phyloP scores from a whole-genome alignment of 495 filamentous ascomycete species.

The Aspergillus nidulans region DNA sequence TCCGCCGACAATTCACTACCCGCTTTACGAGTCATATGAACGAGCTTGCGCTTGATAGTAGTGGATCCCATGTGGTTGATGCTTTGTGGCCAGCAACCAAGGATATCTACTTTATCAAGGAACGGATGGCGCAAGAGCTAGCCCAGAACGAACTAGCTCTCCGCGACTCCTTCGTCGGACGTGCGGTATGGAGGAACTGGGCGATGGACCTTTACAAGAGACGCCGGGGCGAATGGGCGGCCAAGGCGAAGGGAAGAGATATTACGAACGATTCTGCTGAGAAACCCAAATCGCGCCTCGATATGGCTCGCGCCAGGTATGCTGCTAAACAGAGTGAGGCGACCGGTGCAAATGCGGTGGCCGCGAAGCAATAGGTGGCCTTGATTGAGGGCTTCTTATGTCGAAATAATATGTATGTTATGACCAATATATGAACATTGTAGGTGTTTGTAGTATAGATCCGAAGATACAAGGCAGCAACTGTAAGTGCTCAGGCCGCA shows the following conservation, averaged over 20 bases:
- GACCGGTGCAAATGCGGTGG: slow-evolving; percentile 3
- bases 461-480: background rate
- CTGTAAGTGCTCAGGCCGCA: too few relatives aligned
- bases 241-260: slow-evolving; percentile 54
- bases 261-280: slow-evolving; percentile 17
- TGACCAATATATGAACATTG: background rate
- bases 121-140: slow-evolving; percentile 63
- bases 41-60: slow-evolving; percentile 62
- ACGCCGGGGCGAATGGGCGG: slow-evolving; percentile 64
- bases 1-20: slow-evolving; percentile 58
- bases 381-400: background rate
- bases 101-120: slow-evolving; percentile 61
- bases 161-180: slow-evolving; percentile 68
- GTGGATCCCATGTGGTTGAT: slow-evolving; percentile 77
- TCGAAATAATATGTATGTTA: background rate
- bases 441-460: too few relatives aligned
- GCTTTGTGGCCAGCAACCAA: slow-evolving; percentile 65
- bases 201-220: slow-evolving; percentile 79
- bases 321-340: slow-evolving; percentile 28
- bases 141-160: slow-evolving; percentile 57
- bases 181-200: slow-evolving; percentile 90
- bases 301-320: slow-evolving; percentile 45
- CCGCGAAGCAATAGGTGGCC: slow-evolving; percentile 2
- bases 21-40: slow-evolving; percentile 55
- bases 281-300: slow-evolving; percentile 42